Base-by-base conservation (phyloP, 257 asterid species). In the Mitragyna speciosa region DNA sequence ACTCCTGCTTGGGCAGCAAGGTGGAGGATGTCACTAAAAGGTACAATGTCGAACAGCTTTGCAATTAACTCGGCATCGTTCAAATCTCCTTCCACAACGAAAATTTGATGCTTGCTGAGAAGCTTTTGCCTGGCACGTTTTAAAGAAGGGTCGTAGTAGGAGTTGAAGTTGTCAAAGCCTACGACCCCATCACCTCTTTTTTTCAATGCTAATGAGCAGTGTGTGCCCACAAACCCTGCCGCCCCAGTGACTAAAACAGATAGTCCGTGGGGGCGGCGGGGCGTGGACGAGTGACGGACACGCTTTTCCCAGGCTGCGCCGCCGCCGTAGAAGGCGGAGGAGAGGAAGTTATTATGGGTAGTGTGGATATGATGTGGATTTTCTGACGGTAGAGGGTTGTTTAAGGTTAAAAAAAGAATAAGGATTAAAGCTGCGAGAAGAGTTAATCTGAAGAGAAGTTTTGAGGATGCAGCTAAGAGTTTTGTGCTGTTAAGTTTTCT, bases 1-100 rank as follows among this genome's bases (percentile, higher is more conserved):
- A 95, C 98, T 2, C 98, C 98, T 51, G 98, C 98, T 26, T 95
- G 98, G 0, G 99, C 99, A 12, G 99, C 99, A 20, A 95, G 64
- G 84, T 95, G 99, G 4, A 95, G 92, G 28, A 95, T 28, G 72
- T 95, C 98, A 1, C 89, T 79, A 65, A 95, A 93, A 0, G 98
- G 98, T 1, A 92, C 99, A 52, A 95, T 87, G 80, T 95, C 97
- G 84, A 93, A 95, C 0, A 95, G 78, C 30, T 95, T 95, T 26
- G 24, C 54, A 4, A 95, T 90, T 48, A 95, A 69, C 20, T 82
- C 90, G 0, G 78, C 78, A 70, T 95, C 98, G 82, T 95, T 95
- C 2, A 95, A 45, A 36, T 95, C 99, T 0, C 94, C 98, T 0
- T 95, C 93, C 0, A 93, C 97, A 2, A 91, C 48, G 76, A 88